Percentiles rank a stretch among this genome's conserved stretches.
Conservation (phyloP, 805 yeast genomes). For the Nadsonia fulvescens region DNA sequence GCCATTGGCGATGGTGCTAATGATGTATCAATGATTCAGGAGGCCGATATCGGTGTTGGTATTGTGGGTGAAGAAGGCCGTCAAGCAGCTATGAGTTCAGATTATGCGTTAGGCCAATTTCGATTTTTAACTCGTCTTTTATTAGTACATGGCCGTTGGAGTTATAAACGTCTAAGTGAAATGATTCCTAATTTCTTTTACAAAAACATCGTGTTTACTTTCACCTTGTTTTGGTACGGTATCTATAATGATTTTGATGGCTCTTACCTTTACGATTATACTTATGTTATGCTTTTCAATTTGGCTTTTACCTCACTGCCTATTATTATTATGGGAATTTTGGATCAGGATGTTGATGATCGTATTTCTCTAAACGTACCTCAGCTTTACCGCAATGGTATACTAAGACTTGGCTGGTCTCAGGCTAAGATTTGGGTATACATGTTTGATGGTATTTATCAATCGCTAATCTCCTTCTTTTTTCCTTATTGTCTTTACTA, state of each 20-base stretch:
- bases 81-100: slow-evolving; percentile 76
- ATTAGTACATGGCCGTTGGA: slow-evolving; percentile 71
- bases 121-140: slow-evolving; percentile 46
- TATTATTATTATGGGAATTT: slow-evolving; percentile 50
- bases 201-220: slow-evolving; percentile 58
- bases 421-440: slow-evolving; percentile 41
- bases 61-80: slow-evolving; percentile 81
- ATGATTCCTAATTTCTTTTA: slow-evolving; percentile 71
- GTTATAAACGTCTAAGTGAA: slow-evolving; percentile 55
- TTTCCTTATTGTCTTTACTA: slow-evolving; percentile 47
- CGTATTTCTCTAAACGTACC: slow-evolving; percentile 51
- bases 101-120: slow-evolving; percentile 70
- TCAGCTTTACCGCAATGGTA: slow-evolving; percentile 51
- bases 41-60: slow-evolving; percentile 72
- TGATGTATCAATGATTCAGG: slow-evolving; percentile 79
- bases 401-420: slow-evolving; percentile 47
- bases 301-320: slow-evolving; percentile 73
- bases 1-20: slow-evolving; percentile 81
- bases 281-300: slow-evolving; percentile 63
- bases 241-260: slow-evolving; percentile 56
- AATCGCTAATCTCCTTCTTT: slow-evolving; percentile 49
- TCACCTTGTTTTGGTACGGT: slow-evolving; percentile 68
- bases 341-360: slow-evolving; percentile 66
- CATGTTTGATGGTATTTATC: slow-evolving; percentile 59
- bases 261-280: slow-evolving; percentile 58